Evolutionary conservation across 352 stramenopile species (phyloP).

Genomic region (Phytophthora multivora): DNA sequence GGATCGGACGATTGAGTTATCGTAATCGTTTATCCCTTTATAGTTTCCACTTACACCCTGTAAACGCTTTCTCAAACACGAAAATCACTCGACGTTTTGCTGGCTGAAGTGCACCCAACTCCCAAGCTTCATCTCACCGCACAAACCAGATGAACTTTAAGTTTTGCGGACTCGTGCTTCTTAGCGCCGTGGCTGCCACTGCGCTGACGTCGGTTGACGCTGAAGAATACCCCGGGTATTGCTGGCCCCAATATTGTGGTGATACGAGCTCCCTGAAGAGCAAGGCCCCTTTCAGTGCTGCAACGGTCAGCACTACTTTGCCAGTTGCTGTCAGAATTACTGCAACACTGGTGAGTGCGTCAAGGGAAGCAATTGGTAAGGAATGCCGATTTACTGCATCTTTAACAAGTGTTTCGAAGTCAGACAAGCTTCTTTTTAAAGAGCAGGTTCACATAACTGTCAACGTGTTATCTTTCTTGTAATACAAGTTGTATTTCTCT

Average conservation of each 20-base stretch:
- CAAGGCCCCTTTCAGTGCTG: neutral
- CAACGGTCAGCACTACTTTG: conserved; percentile 1
- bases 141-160: neutral
- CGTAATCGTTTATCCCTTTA: no score
- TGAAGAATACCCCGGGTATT: neutral
- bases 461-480: no score
- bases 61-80: no score
- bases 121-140: neutral
- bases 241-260: neutral
- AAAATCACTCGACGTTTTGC: neutral
- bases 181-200: neutral
- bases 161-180: neutral
- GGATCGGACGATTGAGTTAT: no score
- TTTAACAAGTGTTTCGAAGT: no score
- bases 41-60: no score
- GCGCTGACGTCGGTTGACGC: neutral
- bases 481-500: no score
- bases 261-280: neutral
- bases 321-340: neutral
- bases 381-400: no score
- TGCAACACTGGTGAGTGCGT: neutral
- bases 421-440: no score
- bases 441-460: no score
- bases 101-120: neutral
- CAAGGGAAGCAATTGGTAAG: neutral